Evolutionary conservation across 1,284 basidiomycete genomes (phyloP).

Genomic region (Marasmius tenuissimus): DNA sequence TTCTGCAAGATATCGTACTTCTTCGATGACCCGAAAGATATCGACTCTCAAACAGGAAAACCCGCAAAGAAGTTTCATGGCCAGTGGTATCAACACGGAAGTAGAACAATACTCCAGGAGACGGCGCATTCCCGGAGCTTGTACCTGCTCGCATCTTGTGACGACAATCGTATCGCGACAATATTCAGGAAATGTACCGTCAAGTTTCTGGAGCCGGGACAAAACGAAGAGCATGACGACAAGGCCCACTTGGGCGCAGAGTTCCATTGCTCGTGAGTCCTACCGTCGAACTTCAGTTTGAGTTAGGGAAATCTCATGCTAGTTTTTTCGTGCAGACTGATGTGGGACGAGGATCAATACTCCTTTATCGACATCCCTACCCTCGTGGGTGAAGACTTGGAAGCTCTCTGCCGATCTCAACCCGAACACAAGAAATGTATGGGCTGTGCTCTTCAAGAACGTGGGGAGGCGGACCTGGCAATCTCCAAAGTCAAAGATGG

Average conservation of each 20-base stretch:
- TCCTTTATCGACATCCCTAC: conserved; percentile 45
- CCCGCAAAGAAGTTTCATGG: conserved; percentile 53
- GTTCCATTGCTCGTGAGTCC: conserved; percentile 53
- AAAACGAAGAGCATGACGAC: conserved; percentile 45
- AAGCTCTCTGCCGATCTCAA: conserved; percentile 29
- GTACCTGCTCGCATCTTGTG: conserved; percentile 54
- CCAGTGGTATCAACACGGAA: conserved; percentile 67
- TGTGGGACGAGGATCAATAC: conserved; percentile 44
- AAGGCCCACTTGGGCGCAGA: conserved; percentile 37
- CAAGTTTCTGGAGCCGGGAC: conserved; percentile 36
- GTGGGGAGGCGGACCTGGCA: conserved; percentile 21
- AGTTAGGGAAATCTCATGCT: not conserved
- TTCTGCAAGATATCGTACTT: conserved; percentile 65
- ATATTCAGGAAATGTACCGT: conserved; percentile 59
- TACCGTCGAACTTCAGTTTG: conserved; percentile 5
- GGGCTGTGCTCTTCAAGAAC: conserved; percentile 39
- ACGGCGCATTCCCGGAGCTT: conserved; percentile 58
- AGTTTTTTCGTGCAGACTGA: conserved; percentile 28
- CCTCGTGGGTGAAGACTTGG: conserved; percentile 21
- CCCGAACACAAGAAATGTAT: conserved; percentile 40
- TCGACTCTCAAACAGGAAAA: conserved; percentile 18
- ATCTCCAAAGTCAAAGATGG: not conserved
- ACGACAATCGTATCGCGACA: conserved; percentile 45
- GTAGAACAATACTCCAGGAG: conserved; percentile 64
- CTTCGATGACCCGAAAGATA: conserved; percentile 35